Evolutionary conservation across 1,284 basidiomycete species (phyloP).

Genomic region (Tausonia pullulans): DNA sequence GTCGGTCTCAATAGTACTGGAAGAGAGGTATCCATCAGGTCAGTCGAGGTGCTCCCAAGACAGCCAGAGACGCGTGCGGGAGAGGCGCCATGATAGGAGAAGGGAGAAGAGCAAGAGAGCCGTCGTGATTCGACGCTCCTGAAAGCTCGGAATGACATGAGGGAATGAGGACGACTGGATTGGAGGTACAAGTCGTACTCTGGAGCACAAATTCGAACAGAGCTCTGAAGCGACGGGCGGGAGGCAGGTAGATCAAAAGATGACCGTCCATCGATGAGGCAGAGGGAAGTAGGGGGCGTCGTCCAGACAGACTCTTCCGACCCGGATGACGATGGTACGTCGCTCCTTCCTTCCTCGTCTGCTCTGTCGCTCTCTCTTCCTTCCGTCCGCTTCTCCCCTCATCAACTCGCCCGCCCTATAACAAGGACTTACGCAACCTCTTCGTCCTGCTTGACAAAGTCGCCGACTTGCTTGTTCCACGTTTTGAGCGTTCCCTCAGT

Average conservation of each 20-base stretch:
- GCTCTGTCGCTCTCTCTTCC: not conserved
- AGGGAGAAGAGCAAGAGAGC: not conserved
- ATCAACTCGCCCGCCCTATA: not conserved
- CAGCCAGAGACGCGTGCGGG: too few relatives aligned
- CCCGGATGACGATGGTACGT: not conserved
- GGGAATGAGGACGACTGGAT: too few relatives aligned
- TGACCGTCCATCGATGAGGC: too few relatives aligned
- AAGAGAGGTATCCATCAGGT: not conserved
- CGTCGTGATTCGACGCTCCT: not conserved
- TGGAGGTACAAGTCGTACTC: too few relatives aligned
- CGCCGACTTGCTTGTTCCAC: slow-evolving; percentile 90
- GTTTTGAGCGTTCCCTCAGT: slow-evolving; percentile 94
- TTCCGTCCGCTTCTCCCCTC: not conserved
- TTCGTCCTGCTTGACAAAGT: slow-evolving; percentile 81
- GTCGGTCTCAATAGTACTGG: slow-evolving; percentile 85
- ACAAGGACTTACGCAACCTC: slow-evolving; percentile 54
- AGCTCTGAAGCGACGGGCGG: too few relatives aligned
- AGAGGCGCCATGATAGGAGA: too few relatives aligned
- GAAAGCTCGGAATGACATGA: not conserved
- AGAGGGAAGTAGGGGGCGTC: too few relatives aligned
- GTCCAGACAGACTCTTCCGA: not conserved
- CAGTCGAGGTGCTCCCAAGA: too few relatives aligned
- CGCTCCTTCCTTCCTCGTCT: not conserved
- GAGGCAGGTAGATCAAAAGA: too few relatives aligned
- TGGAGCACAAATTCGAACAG: too few relatives aligned